Evolutionary conservation across 2,329 filamentous ascomycete species (phyloP).

Genomic region (Bipolaris cookei): DNA sequence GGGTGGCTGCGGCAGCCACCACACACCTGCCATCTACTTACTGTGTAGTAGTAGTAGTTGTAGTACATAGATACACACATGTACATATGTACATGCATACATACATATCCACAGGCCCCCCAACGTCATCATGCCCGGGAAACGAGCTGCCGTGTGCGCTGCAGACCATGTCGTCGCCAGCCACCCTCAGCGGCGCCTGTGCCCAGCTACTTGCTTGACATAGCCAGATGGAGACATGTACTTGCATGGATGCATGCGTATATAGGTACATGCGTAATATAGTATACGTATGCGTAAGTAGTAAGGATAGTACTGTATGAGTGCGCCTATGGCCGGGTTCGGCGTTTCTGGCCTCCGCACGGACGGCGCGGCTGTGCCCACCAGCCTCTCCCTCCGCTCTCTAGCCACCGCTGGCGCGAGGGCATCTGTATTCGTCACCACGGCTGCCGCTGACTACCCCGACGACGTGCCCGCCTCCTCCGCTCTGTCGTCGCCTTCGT

Average conservation of each 20-base stretch:
- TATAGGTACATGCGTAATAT: background rate
- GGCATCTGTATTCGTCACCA: background rate
- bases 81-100: background rate
- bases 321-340: background rate
- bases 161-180: background rate
- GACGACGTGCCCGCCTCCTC: background rate
- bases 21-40: too few species aligned
- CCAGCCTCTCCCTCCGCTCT: slow-evolving; percentile 26
- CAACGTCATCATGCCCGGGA: background rate
- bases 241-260: too few species aligned
- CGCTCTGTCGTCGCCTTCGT: background rate
- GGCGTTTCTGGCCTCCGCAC: slow-evolving; percentile 11
- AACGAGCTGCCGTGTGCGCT: background rate
- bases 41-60: too few species aligned
- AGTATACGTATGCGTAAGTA: too few species aligned
- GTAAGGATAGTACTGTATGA: too few species aligned
- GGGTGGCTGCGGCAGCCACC: too few species aligned
- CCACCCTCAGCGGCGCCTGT: too few species aligned
- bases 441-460: slow-evolving; percentile 1
- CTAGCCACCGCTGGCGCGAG: slow-evolving; percentile 5
- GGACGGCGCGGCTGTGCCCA: slow-evolving; percentile 12
- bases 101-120: background rate
- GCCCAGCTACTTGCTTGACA: too few species aligned
- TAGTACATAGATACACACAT: background rate
- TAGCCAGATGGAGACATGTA: too few species aligned